Percentiles rank a stretch among this genome's conserved stretches.
Evolutionary conservation across 2,329 filamentous ascomycete species (phyloP).

Genomic region (Trichoderma sp.): DNA sequence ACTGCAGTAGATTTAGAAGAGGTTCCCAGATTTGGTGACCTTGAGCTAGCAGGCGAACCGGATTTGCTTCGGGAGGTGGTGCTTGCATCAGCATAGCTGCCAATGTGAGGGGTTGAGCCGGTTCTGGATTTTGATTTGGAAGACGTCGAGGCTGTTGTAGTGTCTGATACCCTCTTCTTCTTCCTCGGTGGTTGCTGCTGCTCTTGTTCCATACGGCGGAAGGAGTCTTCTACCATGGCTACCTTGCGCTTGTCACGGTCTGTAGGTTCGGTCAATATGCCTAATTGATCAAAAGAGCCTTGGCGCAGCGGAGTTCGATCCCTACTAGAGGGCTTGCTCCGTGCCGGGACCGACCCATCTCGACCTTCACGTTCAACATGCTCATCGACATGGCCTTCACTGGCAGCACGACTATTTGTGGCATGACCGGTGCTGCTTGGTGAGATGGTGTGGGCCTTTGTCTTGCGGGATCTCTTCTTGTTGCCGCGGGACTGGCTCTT

Average conservation of each 20-base stretch:
- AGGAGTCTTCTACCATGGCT: conserved; percentile 64
- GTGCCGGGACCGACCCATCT: conserved; percentile 50
- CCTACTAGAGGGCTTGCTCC: conserved; percentile 67
- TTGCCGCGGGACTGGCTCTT: conserved; percentile 45
- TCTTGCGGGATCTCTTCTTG: conserved; percentile 57
- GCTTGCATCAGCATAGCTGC: conserved; percentile 53
- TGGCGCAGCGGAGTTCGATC: conserved; percentile 64
- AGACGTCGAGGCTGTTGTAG: conserved; percentile 39
- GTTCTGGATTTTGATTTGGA: conserved; percentile 44
- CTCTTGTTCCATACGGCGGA: conserved; percentile 63
- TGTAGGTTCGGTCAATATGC: conserved; percentile 63
- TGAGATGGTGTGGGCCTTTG: conserved; percentile 58
- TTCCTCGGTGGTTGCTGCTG: conserved; percentile 56
- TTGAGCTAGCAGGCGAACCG: conserved; percentile 49
- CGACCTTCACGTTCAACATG: conserved; percentile 53
- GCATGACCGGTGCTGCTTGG: conserved; percentile 64
- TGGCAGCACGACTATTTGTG: conserved; percentile 64
- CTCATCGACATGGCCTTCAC: conserved; percentile 61
- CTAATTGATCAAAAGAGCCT: conserved; percentile 60
- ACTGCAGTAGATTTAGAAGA: conserved; percentile 31
- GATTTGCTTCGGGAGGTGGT: conserved; percentile 58
- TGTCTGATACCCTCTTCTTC: conserved; percentile 64
- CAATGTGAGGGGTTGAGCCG: conserved; percentile 38
- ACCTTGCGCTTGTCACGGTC: conserved; percentile 69
- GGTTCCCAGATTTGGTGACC: conserved; percentile 40